Evolutionary conservation across 1,139 yeast species (phyloP).

Genomic region (Yamadazyma sp.): DNA sequence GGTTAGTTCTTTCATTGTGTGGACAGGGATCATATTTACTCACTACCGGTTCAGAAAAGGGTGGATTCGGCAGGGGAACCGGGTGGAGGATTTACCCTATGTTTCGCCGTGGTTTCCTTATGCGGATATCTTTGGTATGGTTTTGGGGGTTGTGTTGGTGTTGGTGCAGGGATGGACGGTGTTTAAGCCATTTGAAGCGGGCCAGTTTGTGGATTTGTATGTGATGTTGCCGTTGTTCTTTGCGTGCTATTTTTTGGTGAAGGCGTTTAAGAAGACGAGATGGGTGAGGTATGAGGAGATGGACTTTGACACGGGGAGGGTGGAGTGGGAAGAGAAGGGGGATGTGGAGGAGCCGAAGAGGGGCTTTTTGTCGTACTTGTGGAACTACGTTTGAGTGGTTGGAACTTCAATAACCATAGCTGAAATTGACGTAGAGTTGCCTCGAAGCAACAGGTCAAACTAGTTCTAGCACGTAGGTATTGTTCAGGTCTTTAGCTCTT

Average conservation of each 20-base stretch:
- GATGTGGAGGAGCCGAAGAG: not conserved
- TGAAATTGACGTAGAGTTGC: slow-evolving; percentile 8
- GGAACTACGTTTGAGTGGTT: slow-evolving; percentile 5
- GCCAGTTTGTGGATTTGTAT: slow-evolving; percentile 35
- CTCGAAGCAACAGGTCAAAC: too few species aligned
- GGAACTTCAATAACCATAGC: slow-evolving; percentile 11
- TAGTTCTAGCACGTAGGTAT: too few species aligned
- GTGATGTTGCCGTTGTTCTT: slow-evolving; percentile 39
- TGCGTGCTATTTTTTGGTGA: slow-evolving; percentile 25
- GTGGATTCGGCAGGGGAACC: slow-evolving; percentile 33
- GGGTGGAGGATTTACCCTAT: slow-evolving; percentile 26
- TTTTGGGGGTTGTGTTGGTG: slow-evolving; percentile 31
- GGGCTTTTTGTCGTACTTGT: not conserved
- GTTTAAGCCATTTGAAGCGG: slow-evolving; percentile 47
- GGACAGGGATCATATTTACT: slow-evolving; percentile 41
- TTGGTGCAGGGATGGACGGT: slow-evolving; percentile 52
- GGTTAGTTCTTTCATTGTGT: slow-evolving; percentile 39
- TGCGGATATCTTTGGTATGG: slow-evolving; percentile 21
- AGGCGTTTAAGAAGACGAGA: slow-evolving; percentile 49
- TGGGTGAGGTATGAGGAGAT: slow-evolving; percentile 50
- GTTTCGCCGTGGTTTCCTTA: slow-evolving; percentile 37
- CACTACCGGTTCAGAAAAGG: slow-evolving; percentile 41
- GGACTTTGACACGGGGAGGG: slow-evolving; percentile 59
- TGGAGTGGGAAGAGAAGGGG: slow-evolving; percentile 2
- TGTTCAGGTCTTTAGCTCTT: too few species aligned